Percentiles rank a stretch among this genome's conserved stretches.
phyloP scores from a whole-genome alignment of 1,284 basidiomycete species.

The Sphagnurus paluster region DNA sequence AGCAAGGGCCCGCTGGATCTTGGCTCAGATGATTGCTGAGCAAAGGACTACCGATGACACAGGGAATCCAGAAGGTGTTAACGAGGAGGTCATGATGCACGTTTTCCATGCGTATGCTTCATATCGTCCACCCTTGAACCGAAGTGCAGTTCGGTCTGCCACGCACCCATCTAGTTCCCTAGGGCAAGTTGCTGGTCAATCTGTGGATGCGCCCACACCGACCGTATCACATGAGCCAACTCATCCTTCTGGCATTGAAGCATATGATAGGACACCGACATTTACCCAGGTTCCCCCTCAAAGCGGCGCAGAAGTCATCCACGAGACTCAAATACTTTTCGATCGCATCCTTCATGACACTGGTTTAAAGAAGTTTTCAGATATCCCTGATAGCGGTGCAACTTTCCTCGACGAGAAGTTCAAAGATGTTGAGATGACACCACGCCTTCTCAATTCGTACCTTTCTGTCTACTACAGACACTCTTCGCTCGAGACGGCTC shows the following conservation, averaged over 20 bases:
- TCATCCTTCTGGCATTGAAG: slow-evolving; percentile 6
- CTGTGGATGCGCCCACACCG: not conserved
- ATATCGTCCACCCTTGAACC: slow-evolving; percentile 71
- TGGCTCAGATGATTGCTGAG: slow-evolving; percentile 78
- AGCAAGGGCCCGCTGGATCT: slow-evolving; percentile 82
- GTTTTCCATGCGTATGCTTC: slow-evolving; percentile 89
- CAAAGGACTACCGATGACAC: slow-evolving; percentile 19
- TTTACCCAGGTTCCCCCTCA: slow-evolving; percentile 73
- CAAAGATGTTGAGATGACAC: slow-evolving; percentile 54
- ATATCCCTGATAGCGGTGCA: slow-evolving; percentile 14
- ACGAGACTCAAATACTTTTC: slow-evolving; percentile 75
- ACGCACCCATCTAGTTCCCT: slow-evolving; percentile 19
- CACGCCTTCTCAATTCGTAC: slow-evolving; percentile 80
- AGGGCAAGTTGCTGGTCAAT: slow-evolving; percentile 1
- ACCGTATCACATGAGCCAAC: not conserved
- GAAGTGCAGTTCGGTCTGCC: slow-evolving; percentile 42
- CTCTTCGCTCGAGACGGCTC: slow-evolving; percentile 48
- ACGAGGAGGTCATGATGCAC: slow-evolving; percentile 78
- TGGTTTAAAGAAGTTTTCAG: slow-evolving; percentile 14
- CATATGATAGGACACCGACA: slow-evolving; percentile 24
- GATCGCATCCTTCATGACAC: slow-evolving; percentile 62
- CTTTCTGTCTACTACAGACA: slow-evolving; percentile 77
- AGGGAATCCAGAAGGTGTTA: slow-evolving; percentile 39
- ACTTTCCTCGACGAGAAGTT: slow-evolving; percentile 45
- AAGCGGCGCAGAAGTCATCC: slow-evolving; percentile 70